phyloP scores from a whole-genome alignment of 176 grass and related monocot species.

The Bromus sterilis region DNA sequence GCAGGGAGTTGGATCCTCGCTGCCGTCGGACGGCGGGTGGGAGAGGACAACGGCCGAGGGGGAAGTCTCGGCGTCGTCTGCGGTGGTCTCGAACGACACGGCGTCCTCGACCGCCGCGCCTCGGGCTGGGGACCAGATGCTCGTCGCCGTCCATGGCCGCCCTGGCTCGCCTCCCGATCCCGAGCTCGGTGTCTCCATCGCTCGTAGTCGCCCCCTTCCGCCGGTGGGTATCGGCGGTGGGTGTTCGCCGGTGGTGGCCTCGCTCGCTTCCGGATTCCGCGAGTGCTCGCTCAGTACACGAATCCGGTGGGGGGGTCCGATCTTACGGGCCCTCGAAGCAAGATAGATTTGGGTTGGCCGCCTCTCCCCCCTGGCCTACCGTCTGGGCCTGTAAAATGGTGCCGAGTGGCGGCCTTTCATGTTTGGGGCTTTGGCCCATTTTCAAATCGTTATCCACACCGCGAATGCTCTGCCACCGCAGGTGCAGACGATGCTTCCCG shows the following conservation, averaged over 20 bases:
- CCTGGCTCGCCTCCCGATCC: slow-evolving; percentile 11
- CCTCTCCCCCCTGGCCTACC: too few species aligned
- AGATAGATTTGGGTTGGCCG: not conserved
- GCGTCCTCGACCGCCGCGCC: slow-evolving; percentile 34
- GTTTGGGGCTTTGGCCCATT: not conserved
- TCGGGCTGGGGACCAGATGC: slow-evolving; percentile 35
- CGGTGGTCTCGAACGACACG: slow-evolving; percentile 62
- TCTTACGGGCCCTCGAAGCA: not conserved
- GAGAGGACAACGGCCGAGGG: not conserved
- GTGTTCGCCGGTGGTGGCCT: slow-evolving; percentile 11
- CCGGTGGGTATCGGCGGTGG: not conserved
- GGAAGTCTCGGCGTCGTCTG: slow-evolving; percentile 18
- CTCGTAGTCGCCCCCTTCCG: not conserved
- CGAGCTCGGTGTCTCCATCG: slow-evolving; percentile 23
- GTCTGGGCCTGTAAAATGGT: not conserved
- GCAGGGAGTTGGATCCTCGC: slow-evolving; percentile 32
- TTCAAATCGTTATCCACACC: slow-evolving; percentile 24
- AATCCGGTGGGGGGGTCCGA: slow-evolving; percentile 16
- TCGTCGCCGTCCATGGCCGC: slow-evolving; percentile 28
- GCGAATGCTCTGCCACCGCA: slow-evolving; percentile 3
- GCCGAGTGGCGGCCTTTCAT: not conserved
- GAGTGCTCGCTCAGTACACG: slow-evolving; percentile 16
- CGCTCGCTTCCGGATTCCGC: slow-evolving; percentile 16
- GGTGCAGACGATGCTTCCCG: not conserved
- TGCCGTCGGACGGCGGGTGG: not conserved